A percentile compares a stretch with the other conserved stretches of the same genome.
Conservation (phyloP, 257 asterid genomes). For the Rubia yunnanensis region DNA sequence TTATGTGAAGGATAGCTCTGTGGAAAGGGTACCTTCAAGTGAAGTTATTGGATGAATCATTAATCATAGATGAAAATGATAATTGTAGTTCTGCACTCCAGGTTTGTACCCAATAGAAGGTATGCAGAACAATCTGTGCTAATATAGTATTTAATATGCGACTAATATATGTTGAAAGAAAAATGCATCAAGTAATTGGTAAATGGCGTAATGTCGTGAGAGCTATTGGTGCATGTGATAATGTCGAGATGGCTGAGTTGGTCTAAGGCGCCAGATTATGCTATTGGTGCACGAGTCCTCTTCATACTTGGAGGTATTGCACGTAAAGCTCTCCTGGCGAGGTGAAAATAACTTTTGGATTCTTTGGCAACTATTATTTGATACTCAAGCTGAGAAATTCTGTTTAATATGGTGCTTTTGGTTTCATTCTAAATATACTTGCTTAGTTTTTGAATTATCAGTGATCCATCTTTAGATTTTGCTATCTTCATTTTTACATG, state of each 20-base stretch:
- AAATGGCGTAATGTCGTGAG: neutral
- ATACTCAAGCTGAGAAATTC: neutral
- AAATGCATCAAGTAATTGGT: neutral
- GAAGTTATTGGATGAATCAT: slow-evolving; percentile 20
- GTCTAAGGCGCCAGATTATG: slow-evolving; percentile 98
- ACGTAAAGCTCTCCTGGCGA: neutral
- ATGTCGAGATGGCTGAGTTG: slow-evolving; percentile 92
- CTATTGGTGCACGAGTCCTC: neutral
- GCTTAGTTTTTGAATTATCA: neutral
- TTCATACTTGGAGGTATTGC: slow-evolving; percentile 1
- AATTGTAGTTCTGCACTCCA: neutral
- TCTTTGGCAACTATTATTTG: neutral
- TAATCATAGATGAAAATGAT: neutral
- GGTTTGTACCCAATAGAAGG: neutral
- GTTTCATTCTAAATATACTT: neutral
- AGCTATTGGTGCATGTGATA: neutral
- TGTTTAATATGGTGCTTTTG: neutral
- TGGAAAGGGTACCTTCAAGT: slow-evolving; percentile 12
- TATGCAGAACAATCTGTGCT: no score
- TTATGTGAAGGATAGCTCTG: slow-evolving; percentile 31
- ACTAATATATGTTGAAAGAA: neutral
- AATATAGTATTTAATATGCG: neutral
- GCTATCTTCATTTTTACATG: neutral
- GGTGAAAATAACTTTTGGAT: neutral
- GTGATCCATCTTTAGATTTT: neutral